Percentiles rank a stretch among this genome's conserved stretches.
phyloP scores from a whole-genome alignment of 1,284 basidiomycete species.

The Uromyces viciae-fabae region DNA sequence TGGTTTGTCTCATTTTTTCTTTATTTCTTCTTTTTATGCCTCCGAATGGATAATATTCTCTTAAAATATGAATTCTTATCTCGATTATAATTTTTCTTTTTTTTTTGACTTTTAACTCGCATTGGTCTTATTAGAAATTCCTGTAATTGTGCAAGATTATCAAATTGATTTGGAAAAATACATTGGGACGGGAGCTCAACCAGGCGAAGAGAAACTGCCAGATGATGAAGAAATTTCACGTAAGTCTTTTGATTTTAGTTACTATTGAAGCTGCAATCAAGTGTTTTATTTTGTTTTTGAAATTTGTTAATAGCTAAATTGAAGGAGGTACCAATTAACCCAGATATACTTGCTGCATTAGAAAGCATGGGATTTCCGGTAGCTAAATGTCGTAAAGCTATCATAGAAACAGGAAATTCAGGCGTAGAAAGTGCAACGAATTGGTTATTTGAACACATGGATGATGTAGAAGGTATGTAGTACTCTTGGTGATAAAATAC shows the following conservation, averaged over 20 bases:
- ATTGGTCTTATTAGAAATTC: constrained; percentile 66
- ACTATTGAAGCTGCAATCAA: no score
- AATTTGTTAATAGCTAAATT: no score
- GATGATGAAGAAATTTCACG: constrained; percentile 59
- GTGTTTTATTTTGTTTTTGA: no score
- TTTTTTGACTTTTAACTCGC: neutral
- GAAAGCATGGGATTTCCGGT: constrained; percentile 83
- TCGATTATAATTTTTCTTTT: neutral
- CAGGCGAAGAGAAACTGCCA: constrained; percentile 69
- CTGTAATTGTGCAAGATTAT: constrained; percentile 70
- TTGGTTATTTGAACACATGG: constrained; percentile 94
- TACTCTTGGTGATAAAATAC: neutral
- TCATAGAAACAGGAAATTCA: constrained; percentile 73
- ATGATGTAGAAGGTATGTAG: constrained; percentile 60
- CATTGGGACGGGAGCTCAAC: constrained; percentile 69
- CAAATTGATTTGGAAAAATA: constrained; percentile 67
- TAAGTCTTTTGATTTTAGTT: neutral
- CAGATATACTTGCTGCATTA: constrained; percentile 68
- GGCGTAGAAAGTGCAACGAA: constrained; percentile 83
- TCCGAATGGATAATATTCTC: neutral
- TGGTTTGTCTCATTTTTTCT: constrained; percentile 59
- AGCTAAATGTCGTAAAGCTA: constrained; percentile 77
- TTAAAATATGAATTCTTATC: no score
- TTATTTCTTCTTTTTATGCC: neutral
- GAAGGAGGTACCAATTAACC: constrained; percentile 63